These are phyloP conservation scores for Fusarium bulbicola DNA, from an alignment of 2,329 filamentous ascomycete species.

Conservation along the genomic window DNA sequence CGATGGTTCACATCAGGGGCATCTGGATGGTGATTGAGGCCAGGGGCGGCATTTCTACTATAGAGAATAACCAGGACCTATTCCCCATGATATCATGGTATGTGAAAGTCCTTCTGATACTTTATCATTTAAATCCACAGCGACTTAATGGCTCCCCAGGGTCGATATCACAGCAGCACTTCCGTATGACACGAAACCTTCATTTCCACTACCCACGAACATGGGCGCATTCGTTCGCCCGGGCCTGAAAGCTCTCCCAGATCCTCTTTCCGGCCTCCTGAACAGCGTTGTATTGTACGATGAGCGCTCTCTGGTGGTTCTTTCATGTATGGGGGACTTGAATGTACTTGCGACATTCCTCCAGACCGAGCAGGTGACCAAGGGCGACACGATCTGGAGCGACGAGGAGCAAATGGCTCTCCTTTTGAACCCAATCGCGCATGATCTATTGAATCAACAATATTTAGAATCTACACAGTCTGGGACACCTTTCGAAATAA, in stretches of 20 bases:
- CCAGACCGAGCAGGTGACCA: background rate
- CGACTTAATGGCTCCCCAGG: background rate
- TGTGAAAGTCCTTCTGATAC: background rate
- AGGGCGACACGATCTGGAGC: background rate
- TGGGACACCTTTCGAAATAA: background rate
- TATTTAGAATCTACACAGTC: background rate
- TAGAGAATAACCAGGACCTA: background rate
- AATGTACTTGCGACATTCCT: background rate
- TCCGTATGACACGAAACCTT: conserved; percentile 4
- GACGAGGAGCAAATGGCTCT: conserved; percentile 2
- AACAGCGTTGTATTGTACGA: background rate
- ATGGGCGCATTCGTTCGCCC: background rate
- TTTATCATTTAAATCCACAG: too few relatives aligned
- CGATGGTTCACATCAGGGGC: conserved; percentile 3
- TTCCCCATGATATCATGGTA: conserved; percentile 12
- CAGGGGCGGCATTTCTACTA: conserved; percentile 8
- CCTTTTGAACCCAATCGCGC: background rate
- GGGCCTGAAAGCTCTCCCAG: background rate
- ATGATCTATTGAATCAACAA: background rate
- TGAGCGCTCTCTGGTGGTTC: background rate
- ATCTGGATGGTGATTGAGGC: background rate
- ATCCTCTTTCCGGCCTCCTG: background rate
- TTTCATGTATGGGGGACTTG: background rate
- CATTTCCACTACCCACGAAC: background rate
- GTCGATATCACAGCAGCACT: conserved; percentile 15